phyloP scores from a whole-genome alignment of 768 basidiomycete species.

The Amanita thiersii region DNA sequence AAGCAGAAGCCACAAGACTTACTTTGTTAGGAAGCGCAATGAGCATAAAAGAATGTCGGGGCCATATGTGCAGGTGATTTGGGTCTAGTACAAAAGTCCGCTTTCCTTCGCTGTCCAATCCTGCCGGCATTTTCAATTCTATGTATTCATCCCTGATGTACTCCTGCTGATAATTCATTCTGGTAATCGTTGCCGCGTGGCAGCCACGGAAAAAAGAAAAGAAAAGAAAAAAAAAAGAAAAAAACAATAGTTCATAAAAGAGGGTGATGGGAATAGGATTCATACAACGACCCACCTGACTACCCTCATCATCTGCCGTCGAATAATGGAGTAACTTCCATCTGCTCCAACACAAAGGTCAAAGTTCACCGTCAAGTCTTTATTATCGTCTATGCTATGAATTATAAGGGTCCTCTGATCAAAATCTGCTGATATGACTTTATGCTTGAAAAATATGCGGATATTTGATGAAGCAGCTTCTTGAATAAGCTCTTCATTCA shows the following conservation, averaged over 20 bases:
- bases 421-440: conserved; percentile 72
- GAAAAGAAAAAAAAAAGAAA: conserved; percentile 18
- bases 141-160: conserved; percentile 96
- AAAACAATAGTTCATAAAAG: conserved; percentile 12
- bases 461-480: conserved; percentile 61
- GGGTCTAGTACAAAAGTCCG: conserved; percentile 81
- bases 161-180: conserved; percentile 92
- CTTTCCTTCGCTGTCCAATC: conserved; percentile 48
- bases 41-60: conserved; percentile 98
- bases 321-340: conserved; percentile 86
- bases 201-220: conserved; percentile 25
- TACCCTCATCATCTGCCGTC: conserved; percentile 93
- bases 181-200: conserved; percentile 26
- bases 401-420: conserved; percentile 48
- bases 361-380: conserved; percentile 44
- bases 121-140: conserved; percentile 92
- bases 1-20: conserved; percentile 19
- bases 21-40: conserved; percentile 98
- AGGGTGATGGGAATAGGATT: conserved; percentile 19
- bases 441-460: conserved; percentile 71
- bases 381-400: conserved; percentile 33
- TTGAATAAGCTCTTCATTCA: conserved; percentile 81
- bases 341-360: conserved; percentile 89
- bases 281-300: conserved; percentile 56
- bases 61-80: conserved; percentile 98